Evolutionary conservation across 345 rosid species (phyloP), one percentile per base, ranked within the genome.

Genomic region (Heritiera fomes): DNA sequence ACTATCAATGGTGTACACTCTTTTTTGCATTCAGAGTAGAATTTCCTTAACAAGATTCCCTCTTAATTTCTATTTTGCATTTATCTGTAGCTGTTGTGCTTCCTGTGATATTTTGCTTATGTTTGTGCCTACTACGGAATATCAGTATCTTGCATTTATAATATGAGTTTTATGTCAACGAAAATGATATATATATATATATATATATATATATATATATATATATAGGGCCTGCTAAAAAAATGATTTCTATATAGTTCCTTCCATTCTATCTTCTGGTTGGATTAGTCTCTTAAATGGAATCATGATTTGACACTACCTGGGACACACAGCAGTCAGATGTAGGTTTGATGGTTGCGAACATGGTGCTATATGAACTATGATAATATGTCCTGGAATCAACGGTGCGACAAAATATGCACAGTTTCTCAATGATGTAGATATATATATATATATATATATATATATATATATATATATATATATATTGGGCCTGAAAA

Each of bases 321-420:
- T 73, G 76, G 8, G 64, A 23, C 28, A 56, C 30, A 55, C 38
- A 1, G 45, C 46, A 4, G 45, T 34, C 75, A 15, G 17, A 30
- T 32, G 43, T 32, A 56, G n/a, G 65, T 56, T 73, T 73, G 34
- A 34, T 73, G 45, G 64, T 52, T 73, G 76, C 64, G 56, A 56
- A 41, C 49, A 53, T 32, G 32, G 4, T 56, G 32, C 50, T 11
- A 1, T 20, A 18, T 17, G 32, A 73, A 73, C 77, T 58, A 20
- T 12, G 65, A 38, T 11, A 14, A n/a, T 41, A 13, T 40, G 45
- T 58, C 49, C 13, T n/a, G 77, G 46, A 47, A 8, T 30, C 13
- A 43, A 68, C 23, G 3, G 41, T 43, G 63, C 3, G 38, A 69
- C 55, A 46, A 17, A 46, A 11, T 67, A 43, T n/a, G 49, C 46